Percentiles rank a stretch among this genome's conserved stretches.
phyloP scores from a whole-genome alignment of 495 filamentous ascomycete species.

The Penicillium pancosmium region DNA sequence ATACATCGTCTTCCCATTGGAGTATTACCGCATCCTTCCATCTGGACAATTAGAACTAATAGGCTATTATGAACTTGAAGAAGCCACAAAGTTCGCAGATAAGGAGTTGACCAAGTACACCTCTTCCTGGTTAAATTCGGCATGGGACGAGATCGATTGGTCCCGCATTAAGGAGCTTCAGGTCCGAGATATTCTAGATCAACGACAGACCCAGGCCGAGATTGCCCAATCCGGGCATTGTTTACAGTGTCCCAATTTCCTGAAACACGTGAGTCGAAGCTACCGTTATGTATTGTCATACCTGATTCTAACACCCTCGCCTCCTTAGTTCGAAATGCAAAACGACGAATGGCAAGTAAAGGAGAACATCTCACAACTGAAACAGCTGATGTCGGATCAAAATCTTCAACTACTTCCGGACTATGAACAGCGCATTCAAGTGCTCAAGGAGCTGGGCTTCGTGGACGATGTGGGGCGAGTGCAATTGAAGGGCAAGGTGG shows the following conservation, averaged over 20 bases:
- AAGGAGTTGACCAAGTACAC: constrained; percentile 65
- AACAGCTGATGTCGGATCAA: constrained; percentile 89
- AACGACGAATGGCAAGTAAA: constrained; percentile 94
- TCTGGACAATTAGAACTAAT: too few relatives aligned
- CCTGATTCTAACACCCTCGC: not conserved
- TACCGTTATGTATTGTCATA: not conserved
- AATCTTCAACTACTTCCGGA: constrained; percentile 97
- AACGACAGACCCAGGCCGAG: constrained; percentile 62
- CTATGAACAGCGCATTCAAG: constrained; percentile 92
- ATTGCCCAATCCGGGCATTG: constrained; percentile 61
- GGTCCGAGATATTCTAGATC: constrained; percentile 71
- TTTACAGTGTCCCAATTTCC: constrained; percentile 70
- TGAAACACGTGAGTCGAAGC: constrained; percentile 74
- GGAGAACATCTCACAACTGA: constrained; percentile 83
- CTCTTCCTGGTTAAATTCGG: constrained; percentile 66
- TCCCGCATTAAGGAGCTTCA: constrained; percentile 74
- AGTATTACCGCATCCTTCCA: too few relatives aligned
- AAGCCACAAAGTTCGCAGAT: constrained; percentile 50
- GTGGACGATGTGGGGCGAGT: constrained; percentile 83
- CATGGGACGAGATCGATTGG: constrained; percentile 89
- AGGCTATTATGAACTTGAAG: constrained; percentile 20
- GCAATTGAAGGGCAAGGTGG: constrained; percentile 95
- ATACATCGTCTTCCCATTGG: not conserved
- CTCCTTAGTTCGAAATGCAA: constrained; percentile 76
- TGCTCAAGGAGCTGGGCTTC: constrained; percentile 87